Conservation (phyloP, 805 yeast genomes). For the Barnettozyma pratensis region DNA sequence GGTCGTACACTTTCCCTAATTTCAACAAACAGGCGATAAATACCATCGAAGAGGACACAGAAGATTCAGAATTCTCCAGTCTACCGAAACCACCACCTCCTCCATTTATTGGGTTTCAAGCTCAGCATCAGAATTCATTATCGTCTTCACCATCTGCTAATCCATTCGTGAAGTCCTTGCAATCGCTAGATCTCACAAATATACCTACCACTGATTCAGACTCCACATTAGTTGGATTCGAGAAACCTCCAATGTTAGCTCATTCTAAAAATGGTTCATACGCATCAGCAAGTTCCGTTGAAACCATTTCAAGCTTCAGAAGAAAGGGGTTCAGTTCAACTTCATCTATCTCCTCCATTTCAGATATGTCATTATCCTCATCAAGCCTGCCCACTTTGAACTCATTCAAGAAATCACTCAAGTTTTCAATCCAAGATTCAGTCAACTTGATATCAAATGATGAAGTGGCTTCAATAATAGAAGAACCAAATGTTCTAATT, state of each 20-base stretch:
- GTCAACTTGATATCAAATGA: constrained; percentile 10
- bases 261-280: constrained; percentile 9
- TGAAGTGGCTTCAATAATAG: constrained; percentile 8
- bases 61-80: neutral
- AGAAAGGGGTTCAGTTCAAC: constrained; percentile 18
- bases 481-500: constrained; percentile 32
- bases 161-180: constrained; percentile 8
- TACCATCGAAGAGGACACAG: constrained; percentile 1
- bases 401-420: constrained; percentile 13
- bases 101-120: neutral
- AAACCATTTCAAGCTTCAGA: constrained; percentile 14
- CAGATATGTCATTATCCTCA: constrained; percentile 5
- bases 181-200: neutral
- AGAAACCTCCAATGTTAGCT: neutral
- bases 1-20: constrained; percentile 3
- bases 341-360: constrained; percentile 11
- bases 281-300: constrained; percentile 16
- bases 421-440: constrained; percentile 12
- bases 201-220: constrained; percentile 2
- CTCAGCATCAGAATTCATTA: no score
- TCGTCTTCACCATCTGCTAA: neutral
- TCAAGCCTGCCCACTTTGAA: constrained; percentile 3
- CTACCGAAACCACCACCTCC: neutral
- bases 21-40: neutral
- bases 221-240: neutral